These are phyloP conservation scores for Conticribra guillardii DNA, from an alignment of 108 stramenopile species.

Conservation along the genomic window DNA sequence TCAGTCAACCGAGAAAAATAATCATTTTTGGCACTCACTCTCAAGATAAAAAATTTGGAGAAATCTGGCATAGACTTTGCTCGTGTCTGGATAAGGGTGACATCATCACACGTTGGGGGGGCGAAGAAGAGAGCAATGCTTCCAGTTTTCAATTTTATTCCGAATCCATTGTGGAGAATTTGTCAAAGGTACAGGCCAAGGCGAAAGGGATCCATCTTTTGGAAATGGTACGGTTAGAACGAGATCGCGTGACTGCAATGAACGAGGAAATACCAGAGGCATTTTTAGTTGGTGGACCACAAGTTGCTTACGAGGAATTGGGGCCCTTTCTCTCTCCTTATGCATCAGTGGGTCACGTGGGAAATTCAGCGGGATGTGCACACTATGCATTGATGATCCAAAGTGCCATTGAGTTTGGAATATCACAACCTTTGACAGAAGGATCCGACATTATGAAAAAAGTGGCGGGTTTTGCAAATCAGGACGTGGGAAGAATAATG, in stretches of 20 bases:
- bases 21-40: conserved; percentile 36
- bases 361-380: conserved; percentile 46
- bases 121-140: conserved; percentile 26
- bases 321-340: conserved; percentile 73
- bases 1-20: conserved; percentile 29
- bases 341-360: conserved; percentile 78
- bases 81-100: conserved; percentile 24
- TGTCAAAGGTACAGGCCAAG: conserved; percentile 32
- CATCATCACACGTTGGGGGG: conserved; percentile 43
- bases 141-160: conserved; percentile 19
- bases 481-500: conserved; percentile 77
- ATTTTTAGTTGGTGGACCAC: conserved; percentile 87
- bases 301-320: conserved; percentile 70
- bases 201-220: conserved; percentile 74
- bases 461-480: conserved; percentile 70
- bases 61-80: conserved; percentile 24
- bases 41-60: conserved; percentile 26
- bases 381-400: conserved; percentile 88
- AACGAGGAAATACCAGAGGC: conserved; percentile 65
- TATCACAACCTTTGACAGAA: conserved; percentile 92
- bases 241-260: conserved; percentile 52
- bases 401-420: conserved; percentile 92
- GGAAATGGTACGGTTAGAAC: conserved; percentile 70
- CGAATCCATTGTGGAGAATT: conserved; percentile 27
- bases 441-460: conserved; percentile 77